Evolutionary conservation across 352 stramenopile species (phyloP).

Genomic region (Globisporangium acanthophoron): DNA sequence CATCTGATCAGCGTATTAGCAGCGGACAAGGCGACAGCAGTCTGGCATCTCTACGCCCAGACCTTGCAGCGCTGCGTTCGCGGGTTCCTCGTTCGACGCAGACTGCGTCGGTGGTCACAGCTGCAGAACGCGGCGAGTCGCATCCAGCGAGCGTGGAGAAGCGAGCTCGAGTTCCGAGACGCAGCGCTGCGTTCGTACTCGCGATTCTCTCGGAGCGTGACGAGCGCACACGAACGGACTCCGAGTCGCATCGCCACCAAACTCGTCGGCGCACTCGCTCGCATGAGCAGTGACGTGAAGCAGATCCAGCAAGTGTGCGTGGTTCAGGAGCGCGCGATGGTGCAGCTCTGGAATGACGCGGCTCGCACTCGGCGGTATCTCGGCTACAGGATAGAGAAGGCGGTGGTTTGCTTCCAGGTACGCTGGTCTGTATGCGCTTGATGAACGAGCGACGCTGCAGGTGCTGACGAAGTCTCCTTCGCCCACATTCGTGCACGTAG

Average conservation of each 20-base stretch:
- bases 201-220: background rate
- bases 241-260: constrained; percentile 2
- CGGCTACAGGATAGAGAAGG: constrained; percentile 2
- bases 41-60: constrained; percentile 10
- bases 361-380: constrained; percentile 13
- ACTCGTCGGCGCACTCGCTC: constrained; percentile 6
- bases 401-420: constrained; percentile 23
- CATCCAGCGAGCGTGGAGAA: constrained; percentile 25
- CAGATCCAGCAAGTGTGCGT: constrained; percentile 44
- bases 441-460: background rate
- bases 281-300: constrained; percentile 24
- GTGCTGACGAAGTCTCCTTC: background rate
- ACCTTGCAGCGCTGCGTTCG: constrained; percentile 19
- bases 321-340: constrained; percentile 35
- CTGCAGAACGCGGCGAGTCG: constrained; percentile 1
- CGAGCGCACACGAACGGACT: background rate
- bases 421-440: background rate
- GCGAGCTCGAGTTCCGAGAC: constrained; percentile 2
- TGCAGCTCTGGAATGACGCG: constrained; percentile 18
- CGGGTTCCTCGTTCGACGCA: constrained; percentile 17
- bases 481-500: background rate
- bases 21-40: background rate
- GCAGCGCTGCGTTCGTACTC: background rate
- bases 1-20: background rate
- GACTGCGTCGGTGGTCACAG: constrained; percentile 6